These are phyloP conservation scores for Ganoderma lingzhi DNA, from an alignment of 1,284 basidiomycete species.

Conservation along the genomic window DNA sequence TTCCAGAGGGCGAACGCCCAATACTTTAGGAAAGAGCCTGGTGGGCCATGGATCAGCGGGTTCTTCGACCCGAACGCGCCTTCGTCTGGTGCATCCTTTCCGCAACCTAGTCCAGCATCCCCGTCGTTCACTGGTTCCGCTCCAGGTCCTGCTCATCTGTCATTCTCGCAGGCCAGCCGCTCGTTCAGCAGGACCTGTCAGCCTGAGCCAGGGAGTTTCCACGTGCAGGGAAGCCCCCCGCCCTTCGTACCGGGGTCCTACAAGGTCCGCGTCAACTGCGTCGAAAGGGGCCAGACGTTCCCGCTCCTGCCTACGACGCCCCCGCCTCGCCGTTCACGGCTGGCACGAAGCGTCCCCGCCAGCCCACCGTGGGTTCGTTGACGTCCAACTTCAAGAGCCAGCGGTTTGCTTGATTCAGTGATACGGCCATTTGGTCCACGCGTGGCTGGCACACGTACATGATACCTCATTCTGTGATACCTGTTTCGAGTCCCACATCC, in stretches of 20 bases:
- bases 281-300: not conserved
- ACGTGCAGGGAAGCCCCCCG: not conserved
- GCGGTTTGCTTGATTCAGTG: not conserved
- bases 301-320: not conserved
- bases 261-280: constrained; percentile 3
- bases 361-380: not conserved
- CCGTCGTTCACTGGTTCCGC: not conserved
- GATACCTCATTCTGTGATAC: not conserved
- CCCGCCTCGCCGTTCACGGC: not conserved
- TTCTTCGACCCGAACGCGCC: not conserved
- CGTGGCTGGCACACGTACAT: not conserved
- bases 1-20: not conserved
- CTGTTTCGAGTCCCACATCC: not conserved
- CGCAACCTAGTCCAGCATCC: not conserved
- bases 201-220: not conserved
- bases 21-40: not conserved
- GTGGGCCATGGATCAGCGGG: not conserved
- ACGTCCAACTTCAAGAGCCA: constrained; percentile 2
- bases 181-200: constrained; percentile 1
- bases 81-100: not conserved
- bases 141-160: not conserved
- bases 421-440: not conserved
- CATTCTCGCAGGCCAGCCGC: not conserved
- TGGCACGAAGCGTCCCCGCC: not conserved
- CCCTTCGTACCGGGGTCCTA: constrained; percentile 6